phyloP scores from a whole-genome alignment of 345 rosid species.

The Eucalyptus sp. region DNA sequence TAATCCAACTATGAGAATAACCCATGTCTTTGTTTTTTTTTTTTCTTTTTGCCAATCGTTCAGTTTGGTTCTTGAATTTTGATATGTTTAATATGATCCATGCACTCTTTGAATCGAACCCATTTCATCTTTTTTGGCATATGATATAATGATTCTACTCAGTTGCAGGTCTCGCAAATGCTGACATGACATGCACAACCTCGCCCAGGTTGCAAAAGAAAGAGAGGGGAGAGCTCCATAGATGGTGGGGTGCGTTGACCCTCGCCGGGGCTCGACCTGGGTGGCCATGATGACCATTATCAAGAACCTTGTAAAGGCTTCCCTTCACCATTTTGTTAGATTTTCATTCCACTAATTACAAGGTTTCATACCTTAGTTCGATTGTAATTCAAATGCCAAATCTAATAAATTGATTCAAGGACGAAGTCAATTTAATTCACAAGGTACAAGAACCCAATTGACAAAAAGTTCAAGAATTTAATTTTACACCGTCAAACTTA shows the following conservation, averaged over 20 bases:
- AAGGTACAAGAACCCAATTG: not conserved
- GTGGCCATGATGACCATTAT: not conserved
- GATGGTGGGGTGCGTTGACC: not conserved
- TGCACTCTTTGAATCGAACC: not conserved
- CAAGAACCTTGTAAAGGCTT: not conserved
- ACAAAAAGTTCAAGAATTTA: not conserved
- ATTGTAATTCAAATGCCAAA: not conserved
- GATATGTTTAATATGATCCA: not conserved
- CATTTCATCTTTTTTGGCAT: not conserved
- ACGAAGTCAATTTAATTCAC: not conserved
- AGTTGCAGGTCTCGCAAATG: fast-evolving
- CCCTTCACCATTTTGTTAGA: not conserved
- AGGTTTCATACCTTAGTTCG: not conserved
- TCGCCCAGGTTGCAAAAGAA: not conserved
- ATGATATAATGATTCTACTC: not conserved
- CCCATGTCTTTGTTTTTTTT: not conserved
- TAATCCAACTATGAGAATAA: not conserved
- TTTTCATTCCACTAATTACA: not conserved
- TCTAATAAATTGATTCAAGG: not conserved
- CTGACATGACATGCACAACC: not conserved
- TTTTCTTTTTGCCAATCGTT: fast-evolving
- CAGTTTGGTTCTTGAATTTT: not conserved
- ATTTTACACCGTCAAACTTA: not conserved
- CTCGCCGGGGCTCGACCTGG: not conserved
- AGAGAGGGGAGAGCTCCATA: not conserved